Evolutionary conservation across 139 green algal genomes (phyloP), one percentile per base, ranked within the genome.

Genomic region (Coelastrella sp.): DNA sequence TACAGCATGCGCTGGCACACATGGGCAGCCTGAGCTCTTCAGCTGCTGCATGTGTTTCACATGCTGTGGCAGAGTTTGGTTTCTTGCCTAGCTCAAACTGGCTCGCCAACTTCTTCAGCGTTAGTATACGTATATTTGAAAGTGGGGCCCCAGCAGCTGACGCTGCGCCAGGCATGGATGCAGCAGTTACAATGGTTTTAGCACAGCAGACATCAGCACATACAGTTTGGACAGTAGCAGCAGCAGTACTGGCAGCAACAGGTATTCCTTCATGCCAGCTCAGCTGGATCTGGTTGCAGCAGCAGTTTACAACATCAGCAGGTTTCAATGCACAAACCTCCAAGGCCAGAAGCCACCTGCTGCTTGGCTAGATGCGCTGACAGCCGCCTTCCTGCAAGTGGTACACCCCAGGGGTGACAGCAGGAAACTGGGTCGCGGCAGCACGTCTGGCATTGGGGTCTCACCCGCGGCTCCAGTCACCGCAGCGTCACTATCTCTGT

Each of bases 281-380:
- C 81, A 87, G 17, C n/a, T n/a, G n/a, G n/a, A 8, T 17, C 59
- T 58, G 59, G 10, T 89, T 14, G 73, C 73, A 54, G 85, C n/a
- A 61, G 73, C 85, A 68, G 85, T 84, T 7, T 32, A 64, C 0
- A 68, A 84, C 73, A 77, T 90, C 4, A 84, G 85, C 73, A 60
- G 57, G 22, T 54, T 83, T 16, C 57, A 54, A 8, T 5, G 64
- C 5, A 22, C 13, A 3, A 6, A 20, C 20, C 75, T 83, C 4
- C 8, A 7, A 3, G 74, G 73, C 8, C 74, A 84, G 73, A 83
- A 90, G 73, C 74, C 74, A 23, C 85, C 85, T 19, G 10, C 58
- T 5, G 73, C 13, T 11, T 89, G 82, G 82, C 82, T 89, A 4
- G 11, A 23, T 60, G 84, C 56, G 1, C 56, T 89, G 32, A 47